phyloP scores from a whole-genome alignment of 306 rosid species.

The Coriaria nepalensis region DNA sequence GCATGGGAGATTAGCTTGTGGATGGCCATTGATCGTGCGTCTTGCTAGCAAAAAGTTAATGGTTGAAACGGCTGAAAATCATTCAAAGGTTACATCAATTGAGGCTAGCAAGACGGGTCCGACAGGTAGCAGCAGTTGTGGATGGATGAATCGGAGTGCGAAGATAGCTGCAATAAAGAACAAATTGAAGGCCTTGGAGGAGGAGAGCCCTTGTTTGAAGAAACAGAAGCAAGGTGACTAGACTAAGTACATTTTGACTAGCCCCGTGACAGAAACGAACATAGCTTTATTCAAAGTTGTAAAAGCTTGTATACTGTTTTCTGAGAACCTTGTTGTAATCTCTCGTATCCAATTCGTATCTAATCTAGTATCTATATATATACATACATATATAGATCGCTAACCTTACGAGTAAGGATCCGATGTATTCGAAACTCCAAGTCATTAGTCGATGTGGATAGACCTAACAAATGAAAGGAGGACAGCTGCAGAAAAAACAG shows the following conservation, averaged over 20 bases:
- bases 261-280: not conserved
- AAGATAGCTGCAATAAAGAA: constrained; percentile 94
- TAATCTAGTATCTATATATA: too few species aligned
- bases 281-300: not conserved
- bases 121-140: constrained; percentile 21
- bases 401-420: too few species aligned
- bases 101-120: constrained; percentile 38
- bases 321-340: too few species aligned
- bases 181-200: constrained; percentile 70
- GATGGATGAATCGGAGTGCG: constrained; percentile 53
- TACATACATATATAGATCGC: too few species aligned
- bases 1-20: constrained; percentile 82
- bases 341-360: too few species aligned
- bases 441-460: too few species aligned
- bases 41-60: constrained; percentile 47
- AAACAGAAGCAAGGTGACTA: constrained; percentile 51
- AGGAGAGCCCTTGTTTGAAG: constrained; percentile 50
- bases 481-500: too few species aligned
- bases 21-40: constrained; percentile 82
- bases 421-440: too few species aligned
- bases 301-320: too few species aligned
- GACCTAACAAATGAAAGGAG: too few species aligned
- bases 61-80: constrained; percentile 28
- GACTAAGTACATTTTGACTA: constrained; percentile 18
- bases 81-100: constrained; percentile 19